Evolutionary conservation across 805 yeast species (phyloP), one percentile per base, ranked within the genome.

Genomic region (Ogataea populi-albae): DNA sequence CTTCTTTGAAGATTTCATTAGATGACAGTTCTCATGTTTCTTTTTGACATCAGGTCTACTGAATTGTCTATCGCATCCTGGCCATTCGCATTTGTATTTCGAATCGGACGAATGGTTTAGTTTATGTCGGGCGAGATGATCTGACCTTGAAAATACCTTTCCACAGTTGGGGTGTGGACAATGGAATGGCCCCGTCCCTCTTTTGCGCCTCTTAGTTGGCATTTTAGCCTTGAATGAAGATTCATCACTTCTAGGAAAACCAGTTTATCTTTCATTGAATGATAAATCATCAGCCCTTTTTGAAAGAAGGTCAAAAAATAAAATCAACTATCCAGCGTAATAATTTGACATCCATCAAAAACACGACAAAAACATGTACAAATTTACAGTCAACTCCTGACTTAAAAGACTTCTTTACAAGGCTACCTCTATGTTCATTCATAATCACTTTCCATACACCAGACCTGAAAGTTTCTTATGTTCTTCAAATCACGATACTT

Each of bases 51-150:
- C 84, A 23, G 61, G 60, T 24, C 84, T 54, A 0, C 75, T 78
- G 56, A 77, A 78, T 1, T 72, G 64, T 46, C 69, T 71, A 1
- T 69, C 65, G 49, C 85, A 78, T 3, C 65, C 64, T 10, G 68
- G 65, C 55, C 65, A 65, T 0, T 55, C 47, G 54, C 84, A 78
- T 11, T 57, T 61, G 50, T 65, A 71, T 10, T 69, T 70, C 29
- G 66, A 69, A 30, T 62, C 31, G 3, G 59, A 45, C 35, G 61
- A 53, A 42, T 78, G 85, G 50, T 73, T 76, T 22, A 69, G 59
- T 46, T 69, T 68, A 46, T 78, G 85, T 26, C 84, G 58, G 3
- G 77, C 62, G 8, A 78, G 54, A 53, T 78, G 84, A 50, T 78
- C 85, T 2, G 77, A 69, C 29, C 84, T 52, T 11, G 75, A 64